Evolutionary conservation across 2,329 filamentous ascomycete genomes (phyloP).

Genomic region (Aspergillaceae sp.): DNA sequence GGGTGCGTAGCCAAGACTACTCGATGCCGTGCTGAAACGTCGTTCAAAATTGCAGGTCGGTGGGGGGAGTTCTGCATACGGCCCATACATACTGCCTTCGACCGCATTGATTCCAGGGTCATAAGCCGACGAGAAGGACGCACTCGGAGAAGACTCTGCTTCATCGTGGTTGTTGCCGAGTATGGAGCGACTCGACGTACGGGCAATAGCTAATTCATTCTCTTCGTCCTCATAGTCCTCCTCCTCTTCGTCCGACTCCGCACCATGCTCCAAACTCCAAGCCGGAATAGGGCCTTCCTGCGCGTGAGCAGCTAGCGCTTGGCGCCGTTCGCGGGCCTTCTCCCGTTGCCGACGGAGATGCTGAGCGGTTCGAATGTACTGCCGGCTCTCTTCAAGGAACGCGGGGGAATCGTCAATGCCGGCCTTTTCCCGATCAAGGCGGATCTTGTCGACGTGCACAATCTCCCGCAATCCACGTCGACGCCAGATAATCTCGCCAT

Average conservation of each 20-base stretch:
- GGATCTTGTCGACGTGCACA: conserved; percentile 69
- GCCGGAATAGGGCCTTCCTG: conserved; percentile 49
- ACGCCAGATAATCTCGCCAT: conserved; percentile 90
- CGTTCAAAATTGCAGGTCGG: conserved; percentile 46
- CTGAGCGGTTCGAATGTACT: conserved; percentile 32
- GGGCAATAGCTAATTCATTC: conserved; percentile 22
- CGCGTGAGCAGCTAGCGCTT: conserved; percentile 49
- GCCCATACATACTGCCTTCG: conserved; percentile 69
- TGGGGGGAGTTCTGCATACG: conserved; percentile 49
- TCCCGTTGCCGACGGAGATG: conserved; percentile 39
- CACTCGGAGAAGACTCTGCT: conserved; percentile 43
- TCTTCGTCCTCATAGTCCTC: conserved; percentile 23
- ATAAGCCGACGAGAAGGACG: conserved; percentile 41
- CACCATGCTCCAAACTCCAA: conserved; percentile 81
- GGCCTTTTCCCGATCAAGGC: conserved; percentile 65
- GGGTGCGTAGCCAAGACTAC: conserved; percentile 40
- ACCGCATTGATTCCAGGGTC: conserved; percentile 45
- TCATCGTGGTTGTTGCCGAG: conserved; percentile 45
- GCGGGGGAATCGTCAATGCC: conserved; percentile 63
- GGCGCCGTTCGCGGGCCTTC: conserved; percentile 52
- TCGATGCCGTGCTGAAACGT: conserved; percentile 73
- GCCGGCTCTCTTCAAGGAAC: conserved; percentile 36
- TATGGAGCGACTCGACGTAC: conserved; percentile 27
- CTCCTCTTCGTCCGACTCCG: conserved; percentile 44
- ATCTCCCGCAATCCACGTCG: conserved; percentile 79